Base-by-base conservation (phyloP, 768 basidiomycete species). In the Mycena metata region DNA sequence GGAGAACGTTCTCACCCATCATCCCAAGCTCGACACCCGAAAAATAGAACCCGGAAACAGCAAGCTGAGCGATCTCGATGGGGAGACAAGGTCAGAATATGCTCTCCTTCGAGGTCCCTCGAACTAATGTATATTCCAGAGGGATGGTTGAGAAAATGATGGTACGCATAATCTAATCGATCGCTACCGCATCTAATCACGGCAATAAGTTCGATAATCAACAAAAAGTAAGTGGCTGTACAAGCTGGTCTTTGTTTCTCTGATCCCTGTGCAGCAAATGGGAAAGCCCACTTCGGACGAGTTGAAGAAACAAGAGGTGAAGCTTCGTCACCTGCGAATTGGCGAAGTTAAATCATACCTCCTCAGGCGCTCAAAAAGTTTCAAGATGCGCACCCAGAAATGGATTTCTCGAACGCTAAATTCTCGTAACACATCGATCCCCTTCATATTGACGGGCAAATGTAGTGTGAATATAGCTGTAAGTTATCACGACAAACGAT, bases 131-230 rank as follows among this genome's bases (percentile, higher is more conserved):
- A 43, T 43, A 54, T 72, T 42, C 3, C 74, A 94, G 98, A 72
- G 96, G 94, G 2, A 93, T 99, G 94, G 98, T 99, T 5, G 98
- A 99, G 81, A 99, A 99, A 85, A 99, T 99, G 98, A 99, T 99
- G 97, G 97, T 97, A 82, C 73, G 92, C 26, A 24, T 17, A 59
- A 30, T 36, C 62, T 33, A 51, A 43, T 56, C 45, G 21, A 57
- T n/a, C 15, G 51, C 56, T 66, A 55, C 69, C 66, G 9, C 51
- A 35, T 42, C 66, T 41, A 26, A 36, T 55, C 26, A 3, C 39
- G 5, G 39, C 39, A 39, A 39, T 16, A 71, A 92, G 91, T 93
- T 91, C 70, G 92, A 93, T 74, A 92, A 92, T 70, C 91, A 92
- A 76, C 91, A 91, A 75, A 91, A 90, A 83, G 91, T 89, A 75